Percentiles rank a stretch among this genome's conserved stretches.
These are phyloP conservation scores for Phyllosticta citribraziliensis DNA, from an alignment of 2,329 filamentous ascomycete genomes.

Conservation along the genomic window DNA sequence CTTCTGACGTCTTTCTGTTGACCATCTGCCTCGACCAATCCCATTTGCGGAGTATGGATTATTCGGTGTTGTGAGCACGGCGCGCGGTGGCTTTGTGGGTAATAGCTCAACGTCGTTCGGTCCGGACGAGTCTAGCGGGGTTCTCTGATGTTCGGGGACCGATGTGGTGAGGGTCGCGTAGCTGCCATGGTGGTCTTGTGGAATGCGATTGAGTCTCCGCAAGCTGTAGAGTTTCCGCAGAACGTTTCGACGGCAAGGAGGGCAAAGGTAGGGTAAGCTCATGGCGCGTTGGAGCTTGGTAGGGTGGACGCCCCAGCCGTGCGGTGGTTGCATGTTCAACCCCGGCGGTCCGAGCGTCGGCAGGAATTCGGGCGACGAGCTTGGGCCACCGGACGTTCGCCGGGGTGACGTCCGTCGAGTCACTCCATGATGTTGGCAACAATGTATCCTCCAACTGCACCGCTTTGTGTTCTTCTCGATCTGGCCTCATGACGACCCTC, in stretches of 20 bases:
- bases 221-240: not conserved
- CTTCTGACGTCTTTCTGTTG: not conserved
- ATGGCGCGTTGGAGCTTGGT: not conserved
- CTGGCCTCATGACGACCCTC: conserved; percentile 61
- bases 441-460: not conserved
- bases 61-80: not conserved
- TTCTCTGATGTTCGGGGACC: not conserved
- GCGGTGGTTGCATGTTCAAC: not conserved
- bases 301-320: not conserved
- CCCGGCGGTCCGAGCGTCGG: conserved; percentile 2
- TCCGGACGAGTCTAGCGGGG: not conserved
- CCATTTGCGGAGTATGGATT: not conserved
- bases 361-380: not conserved
- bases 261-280: conserved; percentile 8
- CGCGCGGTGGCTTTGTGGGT: not conserved
- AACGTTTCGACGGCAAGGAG: conserved; percentile 6
- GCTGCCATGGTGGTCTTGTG: not conserved
- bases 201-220: not conserved
- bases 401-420: not conserved
- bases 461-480: not conserved
- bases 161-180: not conserved
- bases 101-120: not conserved
- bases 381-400: too few relatives aligned
- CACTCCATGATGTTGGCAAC: not conserved
- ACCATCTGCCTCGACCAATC: not conserved